Evolutionary conservation across 768 basidiomycete genomes (phyloP), one percentile per base, ranked within the genome.

Genomic region (Paxillus ammoniavirescens): DNA sequence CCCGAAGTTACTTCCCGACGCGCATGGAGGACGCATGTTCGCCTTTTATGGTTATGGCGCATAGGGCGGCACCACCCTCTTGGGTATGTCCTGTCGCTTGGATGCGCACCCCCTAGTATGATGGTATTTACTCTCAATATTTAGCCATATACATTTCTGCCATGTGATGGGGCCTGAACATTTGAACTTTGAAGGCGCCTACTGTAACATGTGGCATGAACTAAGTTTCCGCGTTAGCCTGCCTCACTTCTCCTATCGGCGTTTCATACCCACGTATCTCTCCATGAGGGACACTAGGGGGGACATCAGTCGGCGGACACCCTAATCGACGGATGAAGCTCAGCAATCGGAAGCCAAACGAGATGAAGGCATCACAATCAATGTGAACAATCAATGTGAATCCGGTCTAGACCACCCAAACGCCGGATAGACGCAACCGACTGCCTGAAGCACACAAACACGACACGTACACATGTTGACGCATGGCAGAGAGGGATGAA

Each of bases 1-100:
- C 59, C 54, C 55, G 56, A 49, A 56, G 58, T 62, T 57, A 59
- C 59, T 64, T 67, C 57, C 56, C 51, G 56, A 61, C 59, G 60
- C 64, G 61, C 74, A 63, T 73, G 74, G 58, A 42, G 48, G 56
- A 61, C 65, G 68, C 74, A 62, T 75, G 74, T 67, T 63, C 52
- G 48, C 61, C 61, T 53, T 64, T 70, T 68, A 62, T 56, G 65
- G 68, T 58, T 56, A 62, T 62, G 61, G 57, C 58, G 64, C 52
- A 47, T 50, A 48, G 54, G 42, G 42, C 48, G 47, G 52, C 56
- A 55, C 55, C 51, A n/a, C 52, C 54, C 42, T 31, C 43, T 57
- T 60, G 51, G 38, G 12, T 49, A 47, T 47, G 50, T 47, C 51
- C 31, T 26, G 31, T 61, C 62, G 56, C 64, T 61, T 65, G 52